These are phyloP conservation scores for Russula compacta DNA, from an alignment of 768 basidiomycete species.

Conservation along the genomic window DNA sequence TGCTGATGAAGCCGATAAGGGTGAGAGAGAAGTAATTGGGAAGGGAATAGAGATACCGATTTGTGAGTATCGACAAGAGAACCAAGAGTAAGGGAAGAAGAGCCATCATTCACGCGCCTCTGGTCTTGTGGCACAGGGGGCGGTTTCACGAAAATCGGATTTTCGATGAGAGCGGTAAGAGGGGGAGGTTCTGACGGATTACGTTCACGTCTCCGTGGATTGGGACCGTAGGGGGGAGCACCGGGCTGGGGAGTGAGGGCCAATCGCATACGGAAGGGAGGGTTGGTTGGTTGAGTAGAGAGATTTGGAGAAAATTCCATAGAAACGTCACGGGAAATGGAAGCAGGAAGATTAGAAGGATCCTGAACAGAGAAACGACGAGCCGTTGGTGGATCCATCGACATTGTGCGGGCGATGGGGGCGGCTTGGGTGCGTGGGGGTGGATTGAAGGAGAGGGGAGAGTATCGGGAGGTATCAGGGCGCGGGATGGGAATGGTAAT, in stretches of 20 bases:
- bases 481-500: slow-evolving; percentile 15
- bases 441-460: not conserved
- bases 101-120: slow-evolving; percentile 1
- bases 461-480: slow-evolving; percentile 16
- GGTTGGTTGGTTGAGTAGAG: slow-evolving; percentile 29
- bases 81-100: slow-evolving; percentile 22
- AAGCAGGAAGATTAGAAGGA: slow-evolving; percentile 26
- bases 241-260: slow-evolving; percentile 64
- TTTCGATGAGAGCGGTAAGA: slow-evolving; percentile 47
- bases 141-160: slow-evolving; percentile 62
- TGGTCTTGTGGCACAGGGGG: slow-evolving; percentile 31
- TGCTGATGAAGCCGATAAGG: slow-evolving; percentile 8
- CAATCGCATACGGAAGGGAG: slow-evolving; percentile 53
- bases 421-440: not conserved
- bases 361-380: slow-evolving; percentile 18
- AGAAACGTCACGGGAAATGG: slow-evolving; percentile 33
- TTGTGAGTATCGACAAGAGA: slow-evolving; percentile 20
- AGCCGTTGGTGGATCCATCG: slow-evolving; percentile 48
- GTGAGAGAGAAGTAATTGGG: not conserved
- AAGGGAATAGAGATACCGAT: slow-evolving; percentile 13
- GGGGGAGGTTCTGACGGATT: slow-evolving; percentile 65
- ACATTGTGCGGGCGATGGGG: slow-evolving; percentile 50
- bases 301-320: slow-evolving; percentile 31
- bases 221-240: slow-evolving; percentile 35
- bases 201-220: slow-evolving; percentile 33